A percentile compares a stretch with the other conserved stretches of the same genome.
phyloP scores from a whole-genome alignment of 768 basidiomycete species.

The Paxillus rubicundulus region DNA sequence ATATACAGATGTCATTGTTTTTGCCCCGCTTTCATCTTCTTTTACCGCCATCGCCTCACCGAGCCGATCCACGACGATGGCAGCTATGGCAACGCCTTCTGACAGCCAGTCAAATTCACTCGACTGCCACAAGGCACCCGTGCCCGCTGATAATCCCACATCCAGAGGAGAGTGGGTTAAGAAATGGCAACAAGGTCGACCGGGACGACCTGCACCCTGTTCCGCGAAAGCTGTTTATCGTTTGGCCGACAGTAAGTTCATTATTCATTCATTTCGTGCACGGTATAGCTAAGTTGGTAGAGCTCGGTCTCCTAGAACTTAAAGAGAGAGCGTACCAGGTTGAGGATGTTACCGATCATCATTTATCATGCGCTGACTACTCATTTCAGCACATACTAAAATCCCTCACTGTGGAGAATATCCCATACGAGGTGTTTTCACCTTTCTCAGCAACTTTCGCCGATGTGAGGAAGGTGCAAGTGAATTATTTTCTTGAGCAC shows the following conservation, averaged over 20 bases:
- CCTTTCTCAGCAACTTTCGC: slow-evolving; percentile 81
- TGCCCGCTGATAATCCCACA: slow-evolving; percentile 25
- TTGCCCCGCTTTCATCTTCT: slow-evolving; percentile 79
- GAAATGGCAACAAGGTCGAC: slow-evolving; percentile 61
- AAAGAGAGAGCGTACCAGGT: slow-evolving; percentile 69
- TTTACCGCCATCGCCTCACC: slow-evolving; percentile 37
- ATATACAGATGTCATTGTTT: slow-evolving; percentile 82
- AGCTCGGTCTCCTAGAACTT: slow-evolving; percentile 67
- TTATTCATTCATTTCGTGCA: background rate
- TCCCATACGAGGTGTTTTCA: slow-evolving; percentile 84
- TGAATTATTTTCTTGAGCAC: slow-evolving; percentile 75
- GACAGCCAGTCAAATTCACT: slow-evolving; percentile 36
- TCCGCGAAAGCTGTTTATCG: slow-evolving; percentile 84
- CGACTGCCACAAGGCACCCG: slow-evolving; percentile 15
- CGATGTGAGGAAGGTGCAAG: slow-evolving; percentile 78
- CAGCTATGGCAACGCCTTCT: slow-evolving; percentile 26
- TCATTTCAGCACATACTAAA: slow-evolving; percentile 64
- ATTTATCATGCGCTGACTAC: slow-evolving; percentile 1
- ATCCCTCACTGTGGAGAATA: slow-evolving; percentile 73
- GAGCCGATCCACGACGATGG: slow-evolving; percentile 7
- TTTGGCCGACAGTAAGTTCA: slow-evolving; percentile 73
- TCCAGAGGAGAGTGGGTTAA: slow-evolving; percentile 69
- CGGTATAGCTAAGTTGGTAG: slow-evolving; percentile 34
- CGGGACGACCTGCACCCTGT: slow-evolving; percentile 65
- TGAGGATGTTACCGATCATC: background rate